Base-by-base conservation (phyloP, 179 eudicot species). In the Pouteria campechiana region DNA sequence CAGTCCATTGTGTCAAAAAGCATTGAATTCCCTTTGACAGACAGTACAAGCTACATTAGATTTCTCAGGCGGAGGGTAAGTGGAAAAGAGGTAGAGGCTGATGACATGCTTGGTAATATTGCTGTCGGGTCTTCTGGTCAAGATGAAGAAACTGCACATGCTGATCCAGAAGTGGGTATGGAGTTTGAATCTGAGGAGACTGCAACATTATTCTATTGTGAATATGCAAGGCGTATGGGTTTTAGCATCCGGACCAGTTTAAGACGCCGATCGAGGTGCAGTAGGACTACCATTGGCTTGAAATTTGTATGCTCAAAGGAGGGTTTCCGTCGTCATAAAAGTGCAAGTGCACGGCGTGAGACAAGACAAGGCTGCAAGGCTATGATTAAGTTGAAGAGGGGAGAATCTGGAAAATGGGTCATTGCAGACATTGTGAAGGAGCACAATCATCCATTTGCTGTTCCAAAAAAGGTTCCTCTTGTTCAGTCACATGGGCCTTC, bases 161-260 rank as follows among this genome's bases (percentile, higher is more conserved):
- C 55, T 32, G 88, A 78, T 64, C 95, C 95, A 7, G 47, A 70
- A 37, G 49, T 81, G 25, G 95, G 96, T 52, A 75, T 79, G 83
- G 81, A 67, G 41, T 83, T 87, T 66, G 70, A 55, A 34, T 69
- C 83, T 35, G 81, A 60, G 48, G 60, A 66, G 46, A 70, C 73
- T 47, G 96, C 83, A n/a, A 80, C 61, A 46, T 46, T 34, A 30
- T 79, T 76, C 51, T 87, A 76, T 49, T 73, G 68, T 37, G 76
- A 74, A 44, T 83, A 87, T 59, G 88, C 94, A 15, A 74, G 66
- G 37, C 75, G 57, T 16, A 23, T 61, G 22, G 96, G 90, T 34
- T 87, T 87, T 57, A 68, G 52, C 51, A 52, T 63, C 24, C 75
- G 53, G 27, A 52, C 57, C 29, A 65, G 60, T 68, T 64, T 71